Conservation (phyloP, 2,329 filamentous ascomycete species). For the Pseudogymnoascus sp. region DNA sequence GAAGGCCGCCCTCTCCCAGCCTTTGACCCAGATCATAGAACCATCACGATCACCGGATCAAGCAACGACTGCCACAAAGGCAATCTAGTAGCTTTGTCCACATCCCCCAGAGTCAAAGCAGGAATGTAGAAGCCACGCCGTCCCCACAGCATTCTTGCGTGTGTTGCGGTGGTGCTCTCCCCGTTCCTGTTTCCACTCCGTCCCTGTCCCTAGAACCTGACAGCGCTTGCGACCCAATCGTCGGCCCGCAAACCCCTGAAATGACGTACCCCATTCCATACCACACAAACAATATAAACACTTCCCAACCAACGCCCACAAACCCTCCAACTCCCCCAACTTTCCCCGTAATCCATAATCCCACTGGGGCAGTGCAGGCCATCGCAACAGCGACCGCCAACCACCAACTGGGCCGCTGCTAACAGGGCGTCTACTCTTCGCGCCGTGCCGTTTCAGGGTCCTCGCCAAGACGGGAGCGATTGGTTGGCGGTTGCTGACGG, state of each 20-base stretch:
- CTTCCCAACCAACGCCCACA: background rate
- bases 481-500: background rate
- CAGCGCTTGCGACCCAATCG: background rate
- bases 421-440: background rate
- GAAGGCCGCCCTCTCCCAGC: background rate
- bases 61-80: background rate
- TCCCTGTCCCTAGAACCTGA: background rate
- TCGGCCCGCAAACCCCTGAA: background rate
- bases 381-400: background rate
- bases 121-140: background rate
- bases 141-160: background rate
- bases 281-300: background rate
- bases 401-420: background rate
- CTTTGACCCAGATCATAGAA: background rate
- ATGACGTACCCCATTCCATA: background rate
- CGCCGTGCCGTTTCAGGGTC: background rate
- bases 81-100: background rate
- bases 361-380: background rate
- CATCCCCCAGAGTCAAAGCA: background rate
- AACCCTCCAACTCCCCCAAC: background rate
- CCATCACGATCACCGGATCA: background rate
- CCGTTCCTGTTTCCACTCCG: background rate
- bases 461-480: background rate
- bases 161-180: background rate
- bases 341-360: background rate